Percentiles rank a stretch among this genome's conserved stretches.
Evolutionary conservation across 768 basidiomycete genomes (phyloP).

Genomic region (Cyclocybe cylindracea): DNA sequence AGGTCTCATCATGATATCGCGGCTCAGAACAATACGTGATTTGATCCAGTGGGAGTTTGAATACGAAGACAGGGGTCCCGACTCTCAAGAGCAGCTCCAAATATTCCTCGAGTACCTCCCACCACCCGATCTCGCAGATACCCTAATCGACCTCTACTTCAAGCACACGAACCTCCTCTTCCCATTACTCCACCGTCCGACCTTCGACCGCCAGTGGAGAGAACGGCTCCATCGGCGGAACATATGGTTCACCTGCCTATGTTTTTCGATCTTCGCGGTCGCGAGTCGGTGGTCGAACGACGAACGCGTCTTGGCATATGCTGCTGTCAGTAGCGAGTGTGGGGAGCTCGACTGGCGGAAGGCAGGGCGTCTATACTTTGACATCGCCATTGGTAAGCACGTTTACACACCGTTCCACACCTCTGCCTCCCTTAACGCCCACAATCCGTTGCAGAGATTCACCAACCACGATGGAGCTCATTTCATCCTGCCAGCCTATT

Average conservation of each 20-base stretch:
- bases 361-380: slow-evolving; percentile 50
- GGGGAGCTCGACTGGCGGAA: slow-evolving; percentile 46
- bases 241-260: slow-evolving; percentile 60
- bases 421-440: background rate
- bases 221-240: slow-evolving; percentile 55
- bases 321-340: slow-evolving; percentile 13
- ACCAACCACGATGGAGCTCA: slow-evolving; percentile 48
- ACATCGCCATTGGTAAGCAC: slow-evolving; percentile 49
- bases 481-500: slow-evolving; percentile 60
- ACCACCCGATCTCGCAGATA: slow-evolving; percentile 55
- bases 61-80: slow-evolving; percentile 47
- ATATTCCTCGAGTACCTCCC: slow-evolving; percentile 53
- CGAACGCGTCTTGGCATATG: slow-evolving; percentile 48
- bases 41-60: slow-evolving; percentile 55
- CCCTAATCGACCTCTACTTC: slow-evolving; percentile 73
- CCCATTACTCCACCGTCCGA: slow-evolving; percentile 71
- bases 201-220: slow-evolving; percentile 64
- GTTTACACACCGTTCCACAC: background rate
- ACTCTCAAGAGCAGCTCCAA: slow-evolving; percentile 30
- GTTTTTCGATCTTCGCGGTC: slow-evolving; percentile 66
- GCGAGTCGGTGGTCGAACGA: slow-evolving; percentile 69
- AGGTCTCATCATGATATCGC: background rate
- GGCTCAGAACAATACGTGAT: background rate
- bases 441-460: slow-evolving; percentile 42
- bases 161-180: slow-evolving; percentile 54